Evolutionary conservation across 768 basidiomycete genomes (phyloP), one percentile per base, ranked within the genome.

Genomic region (Mycena indigotica): DNA sequence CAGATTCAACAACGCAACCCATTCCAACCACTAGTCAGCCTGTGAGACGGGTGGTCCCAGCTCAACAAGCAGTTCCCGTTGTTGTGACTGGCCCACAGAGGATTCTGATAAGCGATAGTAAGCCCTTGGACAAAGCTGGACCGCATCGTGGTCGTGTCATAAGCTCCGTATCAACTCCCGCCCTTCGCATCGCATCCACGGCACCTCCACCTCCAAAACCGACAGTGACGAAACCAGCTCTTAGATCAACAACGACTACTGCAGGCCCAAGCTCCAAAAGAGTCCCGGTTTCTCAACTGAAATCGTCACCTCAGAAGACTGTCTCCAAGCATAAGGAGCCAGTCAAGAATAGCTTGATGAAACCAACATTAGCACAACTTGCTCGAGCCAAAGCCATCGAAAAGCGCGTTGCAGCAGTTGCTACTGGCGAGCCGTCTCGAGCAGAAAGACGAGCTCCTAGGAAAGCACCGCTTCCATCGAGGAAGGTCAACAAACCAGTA

Each of bases 341-440:
- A 24, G 38, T 40, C 3, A 63, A 59, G 55, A 52, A 52, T 26
- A 54, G 41, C 38, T 40, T 44, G 49, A 51, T 49, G 49, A 55
- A 59, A 26, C 62, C 62, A 5, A 63, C 62, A 24, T 35, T 63
- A 40, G 55, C 62, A 24, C 62, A 63, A 41, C 6, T 63, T 4
- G 29, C 62, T 24, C 62, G 62, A 13, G 53, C 58, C 1, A 63
- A 63, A 48, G 51, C 52, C 5, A 38, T 57, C 38, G 58, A 63
- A 44, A 57, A 56, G 26, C 57, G 55, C 24, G 58, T 56, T n/a
- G 46, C 23, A 5, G 53, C 61, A 6, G 61, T 53, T 58, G 24
- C 61, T 13, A n/a, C 53, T 12, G 54, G 24, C 3, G 25, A 54
- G 16, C 45, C 21, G 23, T 23, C 32, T 17, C 38, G 13, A 16